Evolutionary conservation across 2,329 filamentous ascomycete genomes (phyloP).

Genomic region (Rhexocercosporidium sp.): DNA sequence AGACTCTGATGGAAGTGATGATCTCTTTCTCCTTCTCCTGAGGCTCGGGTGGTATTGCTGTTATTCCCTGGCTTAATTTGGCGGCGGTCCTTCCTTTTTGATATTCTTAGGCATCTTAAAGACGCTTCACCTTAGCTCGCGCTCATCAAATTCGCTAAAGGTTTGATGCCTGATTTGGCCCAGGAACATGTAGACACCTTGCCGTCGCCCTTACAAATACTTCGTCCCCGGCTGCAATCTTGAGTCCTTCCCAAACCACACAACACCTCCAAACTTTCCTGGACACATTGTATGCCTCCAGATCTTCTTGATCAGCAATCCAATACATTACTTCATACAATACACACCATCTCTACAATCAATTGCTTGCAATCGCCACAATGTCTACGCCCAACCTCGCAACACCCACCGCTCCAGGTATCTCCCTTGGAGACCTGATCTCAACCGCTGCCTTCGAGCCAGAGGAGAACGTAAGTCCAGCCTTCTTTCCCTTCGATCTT

Average conservation of each 20-base stretch:
- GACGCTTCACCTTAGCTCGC: neutral
- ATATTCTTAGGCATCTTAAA: neutral
- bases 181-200: neutral
- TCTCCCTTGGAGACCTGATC: constrained; percentile 11
- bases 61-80: neutral
- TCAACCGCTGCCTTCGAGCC: neutral
- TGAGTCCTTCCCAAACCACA: neutral
- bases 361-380: neutral
- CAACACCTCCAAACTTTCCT: neutral
- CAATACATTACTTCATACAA: neutral
- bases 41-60: neutral
- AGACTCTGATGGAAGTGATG: too few relatives aligned
- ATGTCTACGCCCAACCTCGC: constrained; percentile 6
- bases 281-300: neutral
- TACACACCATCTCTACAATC: neutral
- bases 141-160: neutral
- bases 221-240: neutral
- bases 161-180: neutral
- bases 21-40: too few relatives aligned
- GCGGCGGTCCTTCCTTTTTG: neutral
- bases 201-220: neutral
- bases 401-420: neutral
- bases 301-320: neutral
- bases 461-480: neutral
- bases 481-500: neutral